Conservation (phyloP, 192 early-diverging fungal species). For the Mortierella alpina region DNA sequence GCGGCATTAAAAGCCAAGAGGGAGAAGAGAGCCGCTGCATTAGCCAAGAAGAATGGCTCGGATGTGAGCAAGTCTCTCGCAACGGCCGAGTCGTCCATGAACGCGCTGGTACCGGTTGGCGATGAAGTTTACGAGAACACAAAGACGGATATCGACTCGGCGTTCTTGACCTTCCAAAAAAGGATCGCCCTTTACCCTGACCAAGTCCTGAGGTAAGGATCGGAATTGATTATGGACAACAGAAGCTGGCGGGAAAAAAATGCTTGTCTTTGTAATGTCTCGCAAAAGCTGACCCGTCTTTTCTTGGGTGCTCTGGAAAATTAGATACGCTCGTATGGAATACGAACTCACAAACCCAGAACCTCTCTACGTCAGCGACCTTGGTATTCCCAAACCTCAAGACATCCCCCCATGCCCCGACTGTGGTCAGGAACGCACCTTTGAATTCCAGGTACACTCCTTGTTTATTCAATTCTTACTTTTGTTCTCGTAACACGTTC, state of each 20-base stretch:
- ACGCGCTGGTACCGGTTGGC: constrained; percentile 62
- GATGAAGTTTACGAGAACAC: constrained; percentile 80
- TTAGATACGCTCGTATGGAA: constrained; percentile 69
- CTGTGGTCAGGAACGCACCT: constrained; percentile 79
- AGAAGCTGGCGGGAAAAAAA: neutral
- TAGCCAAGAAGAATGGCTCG: constrained; percentile 36
- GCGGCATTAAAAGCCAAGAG: constrained; percentile 38
- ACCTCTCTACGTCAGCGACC: constrained; percentile 86
- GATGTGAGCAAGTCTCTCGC: constrained; percentile 28
- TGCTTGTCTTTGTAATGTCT: too few relatives aligned
- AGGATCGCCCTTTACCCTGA: constrained; percentile 79
- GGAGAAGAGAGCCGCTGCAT: constrained; percentile 29
- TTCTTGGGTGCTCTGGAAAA: too few relatives aligned
- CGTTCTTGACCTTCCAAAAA: constrained; percentile 92
- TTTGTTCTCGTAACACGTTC: neutral
- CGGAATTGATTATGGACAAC: neutral
- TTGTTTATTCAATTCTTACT: neutral
- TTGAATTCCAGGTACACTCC: constrained; percentile 87
- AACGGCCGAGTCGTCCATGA: constrained; percentile 38
- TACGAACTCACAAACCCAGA: constrained; percentile 63
- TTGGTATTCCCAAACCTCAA: constrained; percentile 63
- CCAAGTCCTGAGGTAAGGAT: constrained; percentile 81
- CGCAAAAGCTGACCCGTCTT: neutral
- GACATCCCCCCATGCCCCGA: constrained; percentile 75
- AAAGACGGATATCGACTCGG: constrained; percentile 85